A percentile compares a stretch with the other conserved stretches of the same genome.
Conservation (phyloP, 306 rosid species). For the Quercus aquifolioides region DNA sequence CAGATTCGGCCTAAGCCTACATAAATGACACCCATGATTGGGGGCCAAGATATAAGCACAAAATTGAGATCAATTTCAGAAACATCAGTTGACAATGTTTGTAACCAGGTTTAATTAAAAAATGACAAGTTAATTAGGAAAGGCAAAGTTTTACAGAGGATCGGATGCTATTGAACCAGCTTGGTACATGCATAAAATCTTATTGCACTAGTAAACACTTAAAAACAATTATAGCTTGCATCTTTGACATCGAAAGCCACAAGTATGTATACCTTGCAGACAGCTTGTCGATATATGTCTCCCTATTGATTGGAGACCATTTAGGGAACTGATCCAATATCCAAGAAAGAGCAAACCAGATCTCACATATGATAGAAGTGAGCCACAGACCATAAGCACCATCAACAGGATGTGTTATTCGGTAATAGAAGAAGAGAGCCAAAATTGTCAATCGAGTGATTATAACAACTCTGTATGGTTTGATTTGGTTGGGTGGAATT, state of each 20-base stretch:
- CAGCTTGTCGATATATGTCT: slow-evolving; percentile 57
- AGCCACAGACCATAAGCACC: slow-evolving; percentile 94
- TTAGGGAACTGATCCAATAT: slow-evolving; percentile 96
- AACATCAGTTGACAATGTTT: not conserved
- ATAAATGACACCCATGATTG: not conserved
- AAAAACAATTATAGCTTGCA: not conserved
- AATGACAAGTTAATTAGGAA: not conserved
- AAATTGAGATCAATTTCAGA: not conserved
- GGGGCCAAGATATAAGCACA: not conserved
- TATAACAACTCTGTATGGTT: slow-evolving; percentile 74
- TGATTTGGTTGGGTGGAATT: slow-evolving; percentile 52
- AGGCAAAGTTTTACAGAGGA: not conserved
- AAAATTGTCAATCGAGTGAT: slow-evolving; percentile 64
- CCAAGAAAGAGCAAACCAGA: slow-evolving; percentile 99
- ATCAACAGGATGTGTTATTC: slow-evolving; percentile 89
- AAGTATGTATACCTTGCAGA: slow-evolving; percentile 67
- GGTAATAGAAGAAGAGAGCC: slow-evolving; percentile 87
- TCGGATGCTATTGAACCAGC: not conserved
- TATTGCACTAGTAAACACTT: not conserved
- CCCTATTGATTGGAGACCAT: slow-evolving; percentile 86
- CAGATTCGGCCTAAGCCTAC: not conserved
- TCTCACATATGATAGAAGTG: slow-evolving; percentile 93
- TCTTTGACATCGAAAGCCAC: not conserved
- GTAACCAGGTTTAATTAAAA: not conserved
- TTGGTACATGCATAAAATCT: not conserved